Conservation (phyloP, 192 early-diverging fungal genomes). For the Entophlyctis helioformis region DNA sequence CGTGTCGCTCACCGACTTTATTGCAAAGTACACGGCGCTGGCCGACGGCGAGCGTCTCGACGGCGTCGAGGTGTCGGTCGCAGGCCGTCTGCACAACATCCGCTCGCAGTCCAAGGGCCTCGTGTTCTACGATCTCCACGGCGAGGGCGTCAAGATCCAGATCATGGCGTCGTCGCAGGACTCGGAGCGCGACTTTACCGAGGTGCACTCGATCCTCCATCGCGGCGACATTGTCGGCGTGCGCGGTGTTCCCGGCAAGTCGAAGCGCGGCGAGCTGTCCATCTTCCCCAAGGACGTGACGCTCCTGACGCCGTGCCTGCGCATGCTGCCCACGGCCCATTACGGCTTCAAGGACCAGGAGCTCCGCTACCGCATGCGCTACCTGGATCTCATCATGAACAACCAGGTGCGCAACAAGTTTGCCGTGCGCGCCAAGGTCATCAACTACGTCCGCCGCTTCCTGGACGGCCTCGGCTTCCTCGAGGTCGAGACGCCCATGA, state of each 20-base stretch:
- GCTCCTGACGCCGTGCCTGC: slow-evolving; percentile 86
- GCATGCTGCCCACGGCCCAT: slow-evolving; percentile 89
- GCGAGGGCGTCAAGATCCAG: slow-evolving; percentile 89
- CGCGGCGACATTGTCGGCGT: slow-evolving; percentile 98
- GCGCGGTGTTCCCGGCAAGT: slow-evolving; percentile 75
- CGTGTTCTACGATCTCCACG: slow-evolving; percentile 91
- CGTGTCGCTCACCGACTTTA: slow-evolving; percentile 73
- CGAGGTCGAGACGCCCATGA: slow-evolving; percentile 99
- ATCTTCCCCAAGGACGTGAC: slow-evolving; percentile 82
- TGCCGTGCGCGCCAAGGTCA: slow-evolving; percentile 78
- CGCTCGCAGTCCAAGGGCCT: slow-evolving; percentile 80
- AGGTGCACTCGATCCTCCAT: slow-evolving; percentile 68
- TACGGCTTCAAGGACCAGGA: slow-evolving; percentile 98
- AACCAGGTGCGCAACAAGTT: slow-evolving; percentile 90
- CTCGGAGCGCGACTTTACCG: slow-evolving; percentile 51
- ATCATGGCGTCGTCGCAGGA: slow-evolving; percentile 75
- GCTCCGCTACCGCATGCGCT: slow-evolving; percentile 92
- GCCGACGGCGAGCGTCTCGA: slow-evolving; percentile 55
- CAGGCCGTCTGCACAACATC: slow-evolving; percentile 95
- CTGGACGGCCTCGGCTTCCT: slow-evolving; percentile 91
- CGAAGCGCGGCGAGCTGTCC: slow-evolving; percentile 90
- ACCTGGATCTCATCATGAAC: slow-evolving; percentile 99
- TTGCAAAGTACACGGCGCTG: slow-evolving; percentile 65
- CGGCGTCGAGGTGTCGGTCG: slow-evolving; percentile 62
- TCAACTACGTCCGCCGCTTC: slow-evolving; percentile 92